Base-by-base conservation (phyloP, 2,329 filamentous ascomycete genomes). In the Chaetomium globosum region DNA sequence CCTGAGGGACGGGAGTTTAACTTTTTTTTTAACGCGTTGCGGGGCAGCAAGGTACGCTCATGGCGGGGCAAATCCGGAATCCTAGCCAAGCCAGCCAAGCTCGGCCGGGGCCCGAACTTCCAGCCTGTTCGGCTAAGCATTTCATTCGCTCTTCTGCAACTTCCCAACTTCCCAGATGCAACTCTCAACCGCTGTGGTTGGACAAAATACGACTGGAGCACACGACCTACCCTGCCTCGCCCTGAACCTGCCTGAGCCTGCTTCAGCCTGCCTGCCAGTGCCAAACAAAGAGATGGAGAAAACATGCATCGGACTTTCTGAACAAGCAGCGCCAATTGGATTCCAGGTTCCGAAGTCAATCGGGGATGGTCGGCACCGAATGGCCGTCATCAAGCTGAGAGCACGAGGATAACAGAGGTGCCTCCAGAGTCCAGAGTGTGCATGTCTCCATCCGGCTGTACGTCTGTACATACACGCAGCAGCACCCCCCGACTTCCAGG, bases 121-220 rank as follows among this genome's bases (percentile, higher is more conserved):
- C 7, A 48, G n/a, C 46, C 46, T 9, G 46, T 3, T 23, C 19
- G 21, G n/a, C 46, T 48, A 9, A 9, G 9, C 63, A 31, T 61
- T 60, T 64, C 46, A 73, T 74, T 75, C 69, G 73, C 65, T 62
- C 61, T 66, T 70, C 67, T 68, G 67, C 43, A 61, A 23, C 53
- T 39, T 57, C 63, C 52, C 43, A 61, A 23, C 53, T 39, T 57
- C 63, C 52, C 56, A 28, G 36, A 60, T 16, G 48, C 51, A 55
- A 59, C 61, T 36, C 51, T 28, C 53, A 68, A 54, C 65, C 52
- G 62, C 63, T 72, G 74, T 80, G 78, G 77, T 80, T 80, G 78
- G 78, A 78, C 73, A 65, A 66, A 74, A 77, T 80, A 80, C 78
- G 78, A 77, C 63, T 58, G 30, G 52, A 43, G 30, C 36, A 26